Evolutionary conservation across 306 rosid species (phyloP), one percentile per base, ranked within the genome.

Genomic region (Calophaca sinica): DNA sequence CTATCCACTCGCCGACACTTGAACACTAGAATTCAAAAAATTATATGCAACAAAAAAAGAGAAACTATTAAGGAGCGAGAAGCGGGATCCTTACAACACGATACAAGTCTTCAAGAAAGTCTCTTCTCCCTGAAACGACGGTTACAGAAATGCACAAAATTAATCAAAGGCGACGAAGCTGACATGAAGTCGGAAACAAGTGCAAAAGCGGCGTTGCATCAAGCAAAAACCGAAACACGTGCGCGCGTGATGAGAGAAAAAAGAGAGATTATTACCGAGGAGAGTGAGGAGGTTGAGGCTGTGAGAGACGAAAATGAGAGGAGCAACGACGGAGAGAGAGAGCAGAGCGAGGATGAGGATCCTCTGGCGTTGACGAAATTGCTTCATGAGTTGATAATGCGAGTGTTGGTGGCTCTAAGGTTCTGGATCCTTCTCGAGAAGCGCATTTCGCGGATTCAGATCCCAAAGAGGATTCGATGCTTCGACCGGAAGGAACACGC

Each of bases 301-400:
- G 7, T 78, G 75, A 57, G 93, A 84, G 78, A 92, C 88, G 55
- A 93, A 84, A 74, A 89, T 20, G 67, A 93, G 76, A 62, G 98
- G 98, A 87, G 92, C 89, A 55, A 91, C 26, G 73, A 93, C 92
- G 82, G 97, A 86, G 79, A 91, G 32, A 51, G 81, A 88, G 7
- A 93, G 91, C 53, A 93, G 72, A 83, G 84, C 76, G 89, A 93
- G 97, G 87, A 93, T 84, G 58, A 91, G 71, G 75, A 83, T 89
- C 96, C 98, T 91, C 88, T 84, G 89, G 82, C 87, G 83, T 62
- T 96, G 93, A 82, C 88, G 92, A 76, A 84, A 45, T n/a, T 79
- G 86, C 87, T 82, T 93, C 98, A 93, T 39, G 44, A 29, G 28
- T 20, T 20, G 26, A 20, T 20, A 20, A 20, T 20, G 26, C 26